Percentiles rank a stretch among this genome's conserved stretches.
phyloP scores from a whole-genome alignment of 768 basidiomycete genomes.

The Antrodiella citrinella region DNA sequence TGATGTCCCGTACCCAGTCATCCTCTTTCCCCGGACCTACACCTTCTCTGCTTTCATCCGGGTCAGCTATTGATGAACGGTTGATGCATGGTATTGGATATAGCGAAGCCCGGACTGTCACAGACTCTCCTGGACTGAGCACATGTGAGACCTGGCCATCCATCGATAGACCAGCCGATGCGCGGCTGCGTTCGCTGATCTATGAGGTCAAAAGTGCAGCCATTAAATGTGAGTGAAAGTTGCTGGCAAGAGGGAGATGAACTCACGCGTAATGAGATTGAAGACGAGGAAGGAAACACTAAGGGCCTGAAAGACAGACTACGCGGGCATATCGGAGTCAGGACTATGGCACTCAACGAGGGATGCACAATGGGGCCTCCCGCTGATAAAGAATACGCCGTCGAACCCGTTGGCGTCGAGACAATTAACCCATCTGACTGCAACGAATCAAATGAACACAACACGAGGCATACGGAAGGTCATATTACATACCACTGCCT shows the following conservation, averaged over 20 bases:
- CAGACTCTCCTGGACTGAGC: constrained; percentile 78
- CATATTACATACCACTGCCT: constrained; percentile 70
- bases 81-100: constrained; percentile 93
- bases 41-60: constrained; percentile 44
- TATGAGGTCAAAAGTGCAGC: constrained; percentile 21
- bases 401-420: constrained; percentile 93
- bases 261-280: constrained; percentile 65
- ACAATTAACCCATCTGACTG: constrained; percentile 93
- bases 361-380: constrained; percentile 97
- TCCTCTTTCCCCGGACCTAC: constrained; percentile 77
- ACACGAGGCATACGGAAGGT: constrained; percentile 2
- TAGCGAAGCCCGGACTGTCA: constrained; percentile 76
- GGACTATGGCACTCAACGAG: constrained; percentile 77
- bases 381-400: constrained; percentile 91
- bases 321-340: constrained; percentile 94
- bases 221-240: not conserved
- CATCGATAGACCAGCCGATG: constrained; percentile 87
- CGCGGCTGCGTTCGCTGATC: constrained; percentile 81
- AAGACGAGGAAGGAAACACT: constrained; percentile 78
- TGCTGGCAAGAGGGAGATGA: not conserved
- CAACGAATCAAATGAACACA: too few relatives aligned
- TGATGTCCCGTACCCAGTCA: constrained; percentile 97
- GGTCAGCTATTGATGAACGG: constrained; percentile 65
- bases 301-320: constrained; percentile 89
- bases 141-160: constrained; percentile 84